Evolutionary conservation across 495 filamentous ascomycete genomes (phyloP).

Genomic region (Entonaema liquescens): DNA sequence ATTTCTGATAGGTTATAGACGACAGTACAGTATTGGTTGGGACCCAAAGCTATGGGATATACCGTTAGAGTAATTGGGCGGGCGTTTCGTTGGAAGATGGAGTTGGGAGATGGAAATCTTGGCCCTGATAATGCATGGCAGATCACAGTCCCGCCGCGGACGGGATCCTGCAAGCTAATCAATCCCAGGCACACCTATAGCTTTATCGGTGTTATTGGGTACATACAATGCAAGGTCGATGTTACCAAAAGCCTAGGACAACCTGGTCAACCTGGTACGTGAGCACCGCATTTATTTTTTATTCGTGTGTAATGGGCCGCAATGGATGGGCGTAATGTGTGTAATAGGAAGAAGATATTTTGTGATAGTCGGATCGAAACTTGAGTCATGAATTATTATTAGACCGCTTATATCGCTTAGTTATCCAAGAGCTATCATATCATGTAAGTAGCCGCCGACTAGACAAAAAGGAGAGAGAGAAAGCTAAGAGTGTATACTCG

Average conservation of each 20-base stretch:
- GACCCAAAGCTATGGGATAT: constrained; percentile 24
- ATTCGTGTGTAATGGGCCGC: neutral
- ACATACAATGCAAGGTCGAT: constrained; percentile 18
- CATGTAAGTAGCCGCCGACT: neutral
- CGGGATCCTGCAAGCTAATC: constrained; percentile 41
- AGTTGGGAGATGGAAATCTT: constrained; percentile 36
- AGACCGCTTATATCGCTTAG: neutral
- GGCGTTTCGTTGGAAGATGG: constrained; percentile 23
- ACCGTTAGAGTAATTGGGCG: constrained; percentile 22
- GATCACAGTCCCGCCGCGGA: constrained; percentile 36
- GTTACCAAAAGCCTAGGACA: constrained; percentile 14
- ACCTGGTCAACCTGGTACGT: neutral
- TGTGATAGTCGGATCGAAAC: neutral
- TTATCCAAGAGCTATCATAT: neutral
- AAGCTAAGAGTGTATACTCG: neutral
- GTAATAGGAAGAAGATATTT: neutral
- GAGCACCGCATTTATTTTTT: constrained; percentile 4
- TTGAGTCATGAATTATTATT: constrained; percentile 11
- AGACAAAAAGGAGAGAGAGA: neutral
- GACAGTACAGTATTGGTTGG: constrained; percentile 15
- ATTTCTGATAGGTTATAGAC: constrained; percentile 18
- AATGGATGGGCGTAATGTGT: neutral
- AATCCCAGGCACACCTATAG: constrained; percentile 34
- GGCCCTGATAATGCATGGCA: constrained; percentile 42
- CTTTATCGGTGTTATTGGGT: constrained; percentile 20